Percentiles rank a stretch among this genome's conserved stretches.
Evolutionary conservation across 306 rosid species (phyloP).

Genomic region (Trichosanthes truncata): DNA sequence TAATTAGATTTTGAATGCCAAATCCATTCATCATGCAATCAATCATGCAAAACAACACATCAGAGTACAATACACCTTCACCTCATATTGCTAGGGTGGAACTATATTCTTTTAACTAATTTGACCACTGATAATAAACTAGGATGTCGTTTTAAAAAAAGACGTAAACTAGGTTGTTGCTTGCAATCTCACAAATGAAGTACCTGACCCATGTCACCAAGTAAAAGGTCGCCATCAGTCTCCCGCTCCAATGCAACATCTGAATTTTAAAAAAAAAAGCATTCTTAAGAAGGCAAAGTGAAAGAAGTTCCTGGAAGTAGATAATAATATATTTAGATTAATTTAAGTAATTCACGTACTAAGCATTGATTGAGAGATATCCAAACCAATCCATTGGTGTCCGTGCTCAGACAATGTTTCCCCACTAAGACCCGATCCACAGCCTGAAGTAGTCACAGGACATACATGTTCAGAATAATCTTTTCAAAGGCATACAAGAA

Average conservation of each 20-base stretch:
- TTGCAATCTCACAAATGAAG: background rate
- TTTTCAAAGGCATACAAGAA: background rate
- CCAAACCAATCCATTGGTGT: constrained; percentile 91
- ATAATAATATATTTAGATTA: background rate
- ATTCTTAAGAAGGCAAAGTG: background rate
- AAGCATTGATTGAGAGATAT: constrained; percentile 92
- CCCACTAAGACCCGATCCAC: constrained; percentile 95
- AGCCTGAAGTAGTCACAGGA: constrained; percentile 32
- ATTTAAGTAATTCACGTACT: constrained; percentile 27
- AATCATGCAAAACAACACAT: background rate
- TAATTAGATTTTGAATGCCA: background rate
- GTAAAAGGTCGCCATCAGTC: constrained; percentile 85
- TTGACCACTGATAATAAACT: background rate
- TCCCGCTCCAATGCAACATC: constrained; percentile 82
- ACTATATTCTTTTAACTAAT: background rate
- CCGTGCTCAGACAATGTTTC: constrained; percentile 68
- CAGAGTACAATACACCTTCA: background rate
- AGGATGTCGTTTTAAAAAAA: background rate
- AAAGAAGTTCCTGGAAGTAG: background rate
- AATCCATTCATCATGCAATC: background rate
- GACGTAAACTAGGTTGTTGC: background rate
- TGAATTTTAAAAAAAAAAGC: constrained; percentile 6
- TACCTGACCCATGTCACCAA: constrained; percentile 97
- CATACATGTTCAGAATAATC: background rate
- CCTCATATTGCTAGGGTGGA: background rate